Evolutionary conservation across 495 filamentous ascomycete genomes (phyloP).

Genomic region (Usnea hakonensis): DNA sequence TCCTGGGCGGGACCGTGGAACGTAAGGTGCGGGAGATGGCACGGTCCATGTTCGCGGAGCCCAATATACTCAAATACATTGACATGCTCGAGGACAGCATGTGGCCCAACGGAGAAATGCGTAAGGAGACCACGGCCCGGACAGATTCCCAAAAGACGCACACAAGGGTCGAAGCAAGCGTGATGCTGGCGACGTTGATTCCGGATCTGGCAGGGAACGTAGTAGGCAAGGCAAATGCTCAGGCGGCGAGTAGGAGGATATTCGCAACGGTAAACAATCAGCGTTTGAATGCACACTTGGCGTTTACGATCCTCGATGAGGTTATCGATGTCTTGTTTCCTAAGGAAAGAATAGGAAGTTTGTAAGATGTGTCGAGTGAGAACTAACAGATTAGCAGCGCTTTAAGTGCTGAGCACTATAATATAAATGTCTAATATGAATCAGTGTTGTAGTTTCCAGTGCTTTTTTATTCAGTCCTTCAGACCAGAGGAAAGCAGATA

Average conservation of each 20-base stretch:
- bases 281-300: slow-evolving; percentile 60
- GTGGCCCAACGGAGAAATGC: slow-evolving; percentile 60
- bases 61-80: slow-evolving; percentile 69
- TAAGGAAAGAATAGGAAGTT: not conserved
- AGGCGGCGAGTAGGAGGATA: slow-evolving; percentile 69
- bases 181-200: slow-evolving; percentile 72
- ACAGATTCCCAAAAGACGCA: slow-evolving; percentile 60
- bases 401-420: not conserved
- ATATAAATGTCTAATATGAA: not conserved
- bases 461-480: too few relatives aligned
- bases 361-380: not conserved
- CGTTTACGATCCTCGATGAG: slow-evolving; percentile 74
- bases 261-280: slow-evolving; percentile 77
- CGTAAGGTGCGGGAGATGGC: slow-evolving; percentile 81
- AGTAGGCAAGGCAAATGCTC: slow-evolving; percentile 75
- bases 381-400: not conserved
- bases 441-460: not conserved
- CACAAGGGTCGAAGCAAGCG: slow-evolving; percentile 61
- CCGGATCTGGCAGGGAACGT: slow-evolving; percentile 79
- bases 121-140: slow-evolving; percentile 45
- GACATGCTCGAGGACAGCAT: slow-evolving; percentile 59
- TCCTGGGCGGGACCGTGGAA: slow-evolving; percentile 81
- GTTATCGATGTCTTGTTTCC: slow-evolving; percentile 65
- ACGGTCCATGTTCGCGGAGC: slow-evolving; percentile 61
- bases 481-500: too few relatives aligned